Evolutionary conservation across 768 basidiomycete genomes (phyloP), one percentile per base, ranked within the genome.

Genomic region (Holtermanniella nyarrowii): DNA sequence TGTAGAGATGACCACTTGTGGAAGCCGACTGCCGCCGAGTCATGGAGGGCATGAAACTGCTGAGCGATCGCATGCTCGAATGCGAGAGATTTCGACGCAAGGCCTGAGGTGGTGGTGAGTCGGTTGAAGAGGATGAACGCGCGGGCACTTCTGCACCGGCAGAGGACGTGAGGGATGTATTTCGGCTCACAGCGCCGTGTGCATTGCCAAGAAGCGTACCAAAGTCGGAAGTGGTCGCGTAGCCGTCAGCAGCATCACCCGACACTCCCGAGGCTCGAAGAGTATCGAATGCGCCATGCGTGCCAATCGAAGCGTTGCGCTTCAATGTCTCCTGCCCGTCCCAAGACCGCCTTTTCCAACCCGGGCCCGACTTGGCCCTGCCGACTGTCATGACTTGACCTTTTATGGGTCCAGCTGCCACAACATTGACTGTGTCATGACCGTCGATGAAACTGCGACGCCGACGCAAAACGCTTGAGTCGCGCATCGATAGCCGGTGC

Each of bases 361-460:
- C 40, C 22, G 26, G 31, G 31, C 31, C 2, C 10, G 59, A 58
- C 26, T 43, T 31, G 22, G 54, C 39, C 5, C 47, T 62, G 18
- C 62, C 51, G 3, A 60, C 41, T 26, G 62, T 58, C 21, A 64
- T 57, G 52, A 68, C 48, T 1, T 53, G 57, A 0, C 66, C 66
- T 25, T 53, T 53, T 25, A 68, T 53, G 31, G 64, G 57, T 1
- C 63, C 61, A 2, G 59, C 54, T 23, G 63, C 57, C 20, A 62
- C 59, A 20, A 68, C 64, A 46, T 64, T 59, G 22, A 55, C 25
- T 0, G 44, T 49, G 2, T 48, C 26, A 25, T 50, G 24, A 21
- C 60, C 49, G 44, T 71, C 65, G 18, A 71, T 51, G 54, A 68
- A 68, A 40, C 62, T 65, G 3, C 55, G 45, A 20, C 68, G 53